Evolutionary conservation across 2,329 filamentous ascomycete species (phyloP).

Genomic region (Aspergillus niger): DNA sequence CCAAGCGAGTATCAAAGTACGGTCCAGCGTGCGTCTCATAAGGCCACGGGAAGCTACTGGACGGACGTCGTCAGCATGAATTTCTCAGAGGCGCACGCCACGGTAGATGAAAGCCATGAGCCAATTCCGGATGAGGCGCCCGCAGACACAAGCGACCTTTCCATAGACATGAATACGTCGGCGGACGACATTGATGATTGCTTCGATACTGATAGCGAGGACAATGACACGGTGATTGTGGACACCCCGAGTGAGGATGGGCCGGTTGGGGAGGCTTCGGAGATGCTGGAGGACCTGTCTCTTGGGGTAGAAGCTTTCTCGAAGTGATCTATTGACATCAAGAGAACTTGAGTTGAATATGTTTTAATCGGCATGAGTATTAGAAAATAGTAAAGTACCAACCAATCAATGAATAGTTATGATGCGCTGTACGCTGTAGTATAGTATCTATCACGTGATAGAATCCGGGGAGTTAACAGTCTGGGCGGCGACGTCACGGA

Average conservation of each 20-base stretch:
- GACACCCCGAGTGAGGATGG: constrained; percentile 11
- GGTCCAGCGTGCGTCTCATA: constrained; percentile 38
- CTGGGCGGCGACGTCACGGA: constrained; percentile 28
- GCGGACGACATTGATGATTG: constrained; percentile 19
- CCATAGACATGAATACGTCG: background rate
- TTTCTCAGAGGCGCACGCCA: constrained; percentile 17
- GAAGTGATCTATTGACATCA: background rate
- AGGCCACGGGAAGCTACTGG: constrained; percentile 35
- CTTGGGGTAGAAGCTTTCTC: constrained; percentile 11
- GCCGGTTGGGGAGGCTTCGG: background rate
- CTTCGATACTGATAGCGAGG: constrained; percentile 24
- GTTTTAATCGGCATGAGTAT: background rate
- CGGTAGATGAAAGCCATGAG: background rate
- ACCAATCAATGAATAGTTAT: too few relatives aligned
- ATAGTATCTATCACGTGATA: constrained; percentile 18
- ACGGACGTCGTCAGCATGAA: constrained; percentile 31
- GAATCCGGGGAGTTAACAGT: constrained; percentile 16
- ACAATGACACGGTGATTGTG: constrained; percentile 23
- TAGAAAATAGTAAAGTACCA: too few relatives aligned
- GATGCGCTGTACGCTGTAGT: too few relatives aligned
- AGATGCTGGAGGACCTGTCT: constrained; percentile 20
- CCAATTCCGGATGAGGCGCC: background rate
- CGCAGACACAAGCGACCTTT: constrained; percentile 4
- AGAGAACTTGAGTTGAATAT: background rate
- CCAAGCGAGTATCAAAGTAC: constrained; percentile 35